Base-by-base conservation (phyloP, 108 stramenopile genomes). In the Conticribra guillardii region DNA sequence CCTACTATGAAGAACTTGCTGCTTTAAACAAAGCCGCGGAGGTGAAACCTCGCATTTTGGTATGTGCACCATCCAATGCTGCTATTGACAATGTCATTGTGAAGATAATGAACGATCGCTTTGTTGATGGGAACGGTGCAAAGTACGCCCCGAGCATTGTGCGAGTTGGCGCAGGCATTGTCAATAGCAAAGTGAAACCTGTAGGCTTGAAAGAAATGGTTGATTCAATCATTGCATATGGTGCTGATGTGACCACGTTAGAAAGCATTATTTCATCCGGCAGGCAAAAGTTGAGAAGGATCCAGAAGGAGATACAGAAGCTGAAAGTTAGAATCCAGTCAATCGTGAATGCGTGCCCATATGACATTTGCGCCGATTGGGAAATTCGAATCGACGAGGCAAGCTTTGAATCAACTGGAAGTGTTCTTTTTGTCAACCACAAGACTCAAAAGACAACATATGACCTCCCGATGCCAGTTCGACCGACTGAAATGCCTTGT, bases 41-140 rank as follows among this genome's bases (percentile, higher is more conserved):
- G 67, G 64, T 69, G 23, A 83, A 81, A 46, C 85, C 85, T n/a
- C 55, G 85, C 33, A 66, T 86, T 24, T 82, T 97, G 31, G 91
- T 97, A 4, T 80, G 78, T 48, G 94, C 96, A 15, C 97, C 96
- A 2, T 87, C 85, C 9, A 97, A 97, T 79, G 90, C 89, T 7
- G 97, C 95, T 0, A 92, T 96, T 46, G 97, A 96, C 55, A 94
- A 96, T 44, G 85, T 97, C 2, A 70, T 95, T 11, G 32, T 83
- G n/a, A 89, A 91, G 45, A 74, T 97, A 46, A 66, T 93, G 63
- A 54, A 32, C 17, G 71, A 75, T 5, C 67, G 73, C 15, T 94
- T 95, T 60, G 60, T 82, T 1, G 96, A 95, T 47, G 90, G 92
- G 29, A 49, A 67, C 4, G 87, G 85, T 2, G 28, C 64, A 17